Base-by-base conservation (phyloP, 768 basidiomycete genomes). In the Strobilomyces dryophilus region DNA sequence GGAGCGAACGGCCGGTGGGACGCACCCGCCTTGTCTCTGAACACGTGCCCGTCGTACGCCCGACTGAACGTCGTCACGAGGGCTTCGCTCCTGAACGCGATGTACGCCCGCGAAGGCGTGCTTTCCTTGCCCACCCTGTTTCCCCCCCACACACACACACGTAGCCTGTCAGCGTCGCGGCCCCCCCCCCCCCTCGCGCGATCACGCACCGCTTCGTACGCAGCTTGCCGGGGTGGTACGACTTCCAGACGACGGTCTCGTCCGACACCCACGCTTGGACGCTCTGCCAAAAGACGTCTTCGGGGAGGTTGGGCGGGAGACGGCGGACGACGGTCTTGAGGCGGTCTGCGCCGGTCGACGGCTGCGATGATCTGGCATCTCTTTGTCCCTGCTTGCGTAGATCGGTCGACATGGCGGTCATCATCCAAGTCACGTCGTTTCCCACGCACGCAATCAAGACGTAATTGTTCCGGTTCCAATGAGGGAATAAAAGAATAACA, bases 251-350 rank as follows among this genome's bases (percentile, higher is more conserved):
- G 8, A 79, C 71, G 0, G 85, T 82, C 34, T 92, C 85, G 17
- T 89, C 85, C 1, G 81, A 77, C 15, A 94, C 87, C 94, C 95
- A 98, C 2, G 76, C 66, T 48, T 84, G 76, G 4, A 94, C 92
- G 56, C 89, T 92, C 62, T 87, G 83, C 95, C 95, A 99, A 72
- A 99, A 98, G 49, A 97, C 72, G 2, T 83, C 83, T 61, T 94
- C 93, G 5, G 95, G 95, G 3, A 99, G 76, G 62, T 94, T 92
- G 12, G 95, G 89, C 0, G 95, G 95, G 5, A 98, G 76, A 36
- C 92, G 75, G 40, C 95, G 84, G 17, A 98, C 85, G 58, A 97
- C 79, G 29, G 85, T 84, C 77, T 99, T 98, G 61, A 93, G 73
- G 5, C 88, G 81, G 56, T 88, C 86, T 5, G 70, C 69, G 18